Conservation (phyloP, 1,284 basidiomycete genomes). For the Coniferiporia sulphurascens region DNA sequence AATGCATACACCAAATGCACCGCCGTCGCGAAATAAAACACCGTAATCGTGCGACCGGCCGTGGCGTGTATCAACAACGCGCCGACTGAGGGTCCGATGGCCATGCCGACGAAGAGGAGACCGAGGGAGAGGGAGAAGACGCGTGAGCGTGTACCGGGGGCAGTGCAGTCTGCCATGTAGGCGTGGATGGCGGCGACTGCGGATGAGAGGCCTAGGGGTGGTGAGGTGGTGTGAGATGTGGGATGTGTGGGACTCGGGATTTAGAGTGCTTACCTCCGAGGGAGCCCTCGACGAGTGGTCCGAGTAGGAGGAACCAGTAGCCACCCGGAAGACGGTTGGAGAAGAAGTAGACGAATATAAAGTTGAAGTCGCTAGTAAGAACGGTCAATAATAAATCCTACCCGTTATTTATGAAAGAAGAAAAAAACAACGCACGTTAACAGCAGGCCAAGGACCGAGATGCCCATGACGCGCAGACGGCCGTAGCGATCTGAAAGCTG, state of each 20-base stretch:
- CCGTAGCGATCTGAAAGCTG: constrained; percentile 80
- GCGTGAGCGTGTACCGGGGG: constrained; percentile 49
- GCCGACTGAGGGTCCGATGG: constrained; percentile 70
- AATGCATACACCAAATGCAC: constrained; percentile 47
- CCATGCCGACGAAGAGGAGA: constrained; percentile 60
- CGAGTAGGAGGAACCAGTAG: constrained; percentile 78
- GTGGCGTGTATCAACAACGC: constrained; percentile 58
- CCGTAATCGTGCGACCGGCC: constrained; percentile 47
- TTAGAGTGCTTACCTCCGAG: constrained; percentile 58
- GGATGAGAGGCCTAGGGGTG: constrained; percentile 37
- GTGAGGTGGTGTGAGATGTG: background rate
- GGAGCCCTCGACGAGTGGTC: constrained; percentile 69
- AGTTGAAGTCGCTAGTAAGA: constrained; percentile 48
- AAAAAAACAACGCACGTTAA: constrained; percentile 35
- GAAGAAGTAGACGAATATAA: constrained; percentile 62
- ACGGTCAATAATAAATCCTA: background rate
- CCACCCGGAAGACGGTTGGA: constrained; percentile 66
- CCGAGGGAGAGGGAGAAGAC: constrained; percentile 61
- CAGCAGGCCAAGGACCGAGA: constrained; percentile 61
- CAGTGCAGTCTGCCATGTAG: constrained; percentile 58
- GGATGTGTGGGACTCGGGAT: background rate
- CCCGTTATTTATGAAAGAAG: background rate
- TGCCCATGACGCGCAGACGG: constrained; percentile 60
- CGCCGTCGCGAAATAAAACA: constrained; percentile 62
- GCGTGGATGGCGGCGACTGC: constrained; percentile 51